Evolutionary conservation across 805 yeast genomes (phyloP), one percentile per base, ranked within the genome.

Genomic region (Saccharomycopsis sp.): DNA sequence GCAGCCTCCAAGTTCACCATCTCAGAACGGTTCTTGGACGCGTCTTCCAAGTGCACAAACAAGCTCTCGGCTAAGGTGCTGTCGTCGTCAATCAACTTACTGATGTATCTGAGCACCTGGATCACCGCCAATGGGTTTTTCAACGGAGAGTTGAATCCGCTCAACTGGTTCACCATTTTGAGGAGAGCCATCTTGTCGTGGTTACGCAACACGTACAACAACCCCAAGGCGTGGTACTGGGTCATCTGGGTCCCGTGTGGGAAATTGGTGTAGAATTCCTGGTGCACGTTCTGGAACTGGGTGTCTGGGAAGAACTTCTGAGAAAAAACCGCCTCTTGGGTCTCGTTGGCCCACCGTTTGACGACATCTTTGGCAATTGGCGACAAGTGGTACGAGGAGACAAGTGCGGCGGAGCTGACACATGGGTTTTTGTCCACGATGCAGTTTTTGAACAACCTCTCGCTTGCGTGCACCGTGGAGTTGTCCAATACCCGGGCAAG

Each of bases 151-250:
- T 81, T 84, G 52, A 77, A 72, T 48, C 76, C 77, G 37, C 80
- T 72, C 66, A 88, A 82, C 60, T 89, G 89, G 66, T 91, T 89
- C 66, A 91, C 86, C 76, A 94, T 77, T 72, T 92, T 92, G 79
- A 89, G 81, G 66, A 94, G 76, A 1, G 97, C 96, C 92, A 94
- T 90, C 65, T 87, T 85, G 70, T 94, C 99, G 70, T 87, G 96
- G 66, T 85, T 85, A 70, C 95, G 83, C 71, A 94, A 79, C 65
- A 88, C 87, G 70, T 91, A 91, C 65, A 95, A 75, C 65, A 94
- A 79, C 23, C 97, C 97, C 64, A 94, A 77, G 2, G 99, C 97
- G 71, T 94, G 98, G 73, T 92, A 94, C 76, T 94, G 98, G 59
- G 96, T 80, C 78, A 89, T 86, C 71, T 80, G 84, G 20, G 95